Evolutionary conservation across 345 rosid species (phyloP).

Genomic region (Sonneratia caseolaris): DNA sequence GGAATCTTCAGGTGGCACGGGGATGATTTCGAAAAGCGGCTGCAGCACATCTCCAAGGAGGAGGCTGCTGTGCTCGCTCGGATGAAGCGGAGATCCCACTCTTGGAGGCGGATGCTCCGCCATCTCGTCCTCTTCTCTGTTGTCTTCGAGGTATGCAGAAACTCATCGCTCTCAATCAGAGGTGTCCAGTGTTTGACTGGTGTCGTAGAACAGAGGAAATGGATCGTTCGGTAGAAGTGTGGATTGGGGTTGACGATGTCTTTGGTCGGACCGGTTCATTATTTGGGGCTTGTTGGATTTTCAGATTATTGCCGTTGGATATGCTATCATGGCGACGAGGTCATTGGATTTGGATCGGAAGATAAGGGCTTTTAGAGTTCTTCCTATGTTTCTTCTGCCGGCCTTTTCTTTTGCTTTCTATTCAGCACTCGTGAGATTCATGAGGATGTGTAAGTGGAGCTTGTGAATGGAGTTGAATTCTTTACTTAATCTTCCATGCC

Average conservation of each 20-base stretch:
- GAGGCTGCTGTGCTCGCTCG: constrained; percentile 63
- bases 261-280: background rate
- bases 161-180: no score
- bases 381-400: constrained; percentile 45
- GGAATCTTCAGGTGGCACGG: constrained; percentile 44
- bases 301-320: constrained; percentile 35
- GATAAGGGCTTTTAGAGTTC: constrained; percentile 36
- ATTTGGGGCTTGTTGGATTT: background rate
- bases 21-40: constrained; percentile 87
- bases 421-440: constrained; percentile 25
- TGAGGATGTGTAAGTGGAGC: constrained; percentile 29
- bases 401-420: constrained; percentile 25
- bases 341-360: constrained; percentile 37
- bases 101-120: constrained; percentile 53
- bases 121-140: constrained; percentile 58
- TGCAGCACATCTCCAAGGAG: constrained; percentile 70
- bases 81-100: constrained; percentile 49
- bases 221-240: background rate
- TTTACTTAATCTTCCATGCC: background rate
- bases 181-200: background rate
- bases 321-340: constrained; percentile 34
- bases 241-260: no score
- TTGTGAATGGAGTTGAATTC: no score
- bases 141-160: constrained; percentile 54
- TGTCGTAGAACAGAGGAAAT: background rate